A percentile compares a stretch with the other conserved stretches of the same genome.
These are phyloP conservation scores for Colletotrichum acutatum DNA, from an alignment of 2,329 filamentous ascomycete genomes.

Conservation along the genomic window DNA sequence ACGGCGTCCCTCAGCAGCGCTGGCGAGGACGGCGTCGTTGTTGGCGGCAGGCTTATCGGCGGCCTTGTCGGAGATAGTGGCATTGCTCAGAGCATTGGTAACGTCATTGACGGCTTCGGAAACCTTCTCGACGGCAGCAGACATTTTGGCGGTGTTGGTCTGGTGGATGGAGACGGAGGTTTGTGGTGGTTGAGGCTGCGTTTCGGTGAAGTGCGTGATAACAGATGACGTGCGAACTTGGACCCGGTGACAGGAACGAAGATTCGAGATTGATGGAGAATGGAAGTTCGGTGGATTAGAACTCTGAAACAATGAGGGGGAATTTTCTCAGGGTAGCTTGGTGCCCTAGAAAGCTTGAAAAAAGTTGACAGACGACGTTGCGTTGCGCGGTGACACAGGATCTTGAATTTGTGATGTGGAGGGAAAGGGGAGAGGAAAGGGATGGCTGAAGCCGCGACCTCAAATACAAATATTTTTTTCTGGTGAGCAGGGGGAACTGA, in stretches of 20 bases:
- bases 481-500: slow-evolving; percentile 34
- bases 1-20: slow-evolving; percentile 97
- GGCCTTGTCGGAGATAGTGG: slow-evolving; percentile 70
- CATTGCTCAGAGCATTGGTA: slow-evolving; percentile 79
- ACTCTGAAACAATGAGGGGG: slow-evolving; percentile 81
- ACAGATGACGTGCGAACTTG: slow-evolving; percentile 54
- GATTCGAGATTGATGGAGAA: slow-evolving; percentile 57
- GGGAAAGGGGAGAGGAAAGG: slow-evolving; percentile 46
- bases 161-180: slow-evolving; percentile 51
- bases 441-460: slow-evolving; percentile 40
- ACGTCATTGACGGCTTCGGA: slow-evolving; percentile 79
- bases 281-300: slow-evolving; percentile 59
- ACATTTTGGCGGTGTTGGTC: slow-evolving; percentile 75
- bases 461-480: slow-evolving; percentile 52
- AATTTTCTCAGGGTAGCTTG: slow-evolving; percentile 81
- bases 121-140: slow-evolving; percentile 80
- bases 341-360: slow-evolving; percentile 78
- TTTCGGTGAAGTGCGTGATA: slow-evolving; percentile 59
- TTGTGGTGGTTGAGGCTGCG: slow-evolving; percentile 45
- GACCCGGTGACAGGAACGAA: slow-evolving; percentile 48
- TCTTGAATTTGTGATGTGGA: slow-evolving; percentile 57
- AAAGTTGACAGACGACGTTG: slow-evolving; percentile 56
- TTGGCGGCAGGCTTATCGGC: slow-evolving; percentile 64
- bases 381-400: slow-evolving; percentile 60
- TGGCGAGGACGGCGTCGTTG: slow-evolving; percentile 93